phyloP scores from a whole-genome alignment of 352 stramenopile species.

The Globisporangium carolinianum region DNA sequence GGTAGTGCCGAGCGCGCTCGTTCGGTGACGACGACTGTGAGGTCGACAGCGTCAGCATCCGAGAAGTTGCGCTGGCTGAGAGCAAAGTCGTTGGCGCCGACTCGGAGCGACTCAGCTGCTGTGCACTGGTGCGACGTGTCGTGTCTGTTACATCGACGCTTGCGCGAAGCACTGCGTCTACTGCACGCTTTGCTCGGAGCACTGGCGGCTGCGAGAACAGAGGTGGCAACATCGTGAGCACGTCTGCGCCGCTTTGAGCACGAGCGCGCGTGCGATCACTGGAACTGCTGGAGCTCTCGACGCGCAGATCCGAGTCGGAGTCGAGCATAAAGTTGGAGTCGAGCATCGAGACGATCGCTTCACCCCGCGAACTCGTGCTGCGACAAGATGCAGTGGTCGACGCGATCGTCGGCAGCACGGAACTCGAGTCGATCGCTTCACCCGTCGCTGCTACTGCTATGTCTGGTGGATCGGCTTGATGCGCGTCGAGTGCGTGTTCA shows the following conservation, averaged over 20 bases:
- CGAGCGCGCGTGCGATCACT: too few species aligned
- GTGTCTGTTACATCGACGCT: background rate
- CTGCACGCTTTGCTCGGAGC: background rate
- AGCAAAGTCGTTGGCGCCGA: constrained; percentile 32
- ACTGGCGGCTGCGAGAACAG: background rate
- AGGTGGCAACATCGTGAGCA: background rate
- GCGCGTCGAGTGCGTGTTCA: too few species aligned
- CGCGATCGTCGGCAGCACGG: too few species aligned
- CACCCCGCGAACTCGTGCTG: too few species aligned
- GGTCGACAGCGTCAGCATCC: background rate
- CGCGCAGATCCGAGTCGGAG: too few species aligned
- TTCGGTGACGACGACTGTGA: constrained; percentile 1
- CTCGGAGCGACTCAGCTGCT: constrained; percentile 28
- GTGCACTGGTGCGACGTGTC: background rate
- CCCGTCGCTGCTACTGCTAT: too few species aligned
- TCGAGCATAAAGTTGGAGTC: too few species aligned
- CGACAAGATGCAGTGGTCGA: too few species aligned
- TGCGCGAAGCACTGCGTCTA: background rate
- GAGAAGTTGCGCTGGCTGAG: background rate
- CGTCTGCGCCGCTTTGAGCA: background rate
- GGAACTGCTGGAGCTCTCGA: too few species aligned
- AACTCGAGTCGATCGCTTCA: too few species aligned
- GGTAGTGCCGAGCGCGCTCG: constrained; percentile 28
- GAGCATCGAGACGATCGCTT: too few species aligned
- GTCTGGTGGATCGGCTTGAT: too few species aligned